Percentiles rank a stretch among this genome's conserved stretches.
phyloP scores from a whole-genome alignment of 164 flowering plant species.

The Santalum album region DNA sequence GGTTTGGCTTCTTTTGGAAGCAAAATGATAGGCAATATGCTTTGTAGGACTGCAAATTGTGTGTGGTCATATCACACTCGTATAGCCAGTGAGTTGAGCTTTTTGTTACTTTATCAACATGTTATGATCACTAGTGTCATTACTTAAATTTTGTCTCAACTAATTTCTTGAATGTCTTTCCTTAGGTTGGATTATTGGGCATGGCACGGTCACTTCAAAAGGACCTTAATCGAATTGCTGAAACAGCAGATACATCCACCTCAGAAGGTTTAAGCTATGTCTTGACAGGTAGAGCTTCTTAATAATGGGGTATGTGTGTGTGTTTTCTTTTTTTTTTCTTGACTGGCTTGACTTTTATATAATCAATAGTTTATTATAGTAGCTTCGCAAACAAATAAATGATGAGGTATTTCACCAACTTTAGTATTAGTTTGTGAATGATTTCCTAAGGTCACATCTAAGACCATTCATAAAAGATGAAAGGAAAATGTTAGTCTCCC shows the following conservation, averaged over 20 bases:
- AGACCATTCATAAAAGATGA: too few species aligned
- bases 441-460: too few species aligned
- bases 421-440: too few species aligned
- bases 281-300: slow-evolving; percentile 53
- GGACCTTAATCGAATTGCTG: slow-evolving; percentile 90
- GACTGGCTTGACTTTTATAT: background rate
- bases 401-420: background rate
- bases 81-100: too few species aligned
- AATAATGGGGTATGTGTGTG: too few species aligned
- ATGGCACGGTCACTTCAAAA: slow-evolving; percentile 71
- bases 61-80: too few species aligned
- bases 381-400: background rate
- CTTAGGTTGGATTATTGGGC: slow-evolving; percentile 88
- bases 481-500: too few species aligned
- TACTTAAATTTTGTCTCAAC: too few species aligned
- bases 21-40: too few species aligned
- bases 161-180: slow-evolving; percentile 2
- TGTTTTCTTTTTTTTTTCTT: background rate
- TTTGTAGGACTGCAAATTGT: too few species aligned
- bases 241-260: slow-evolving; percentile 77
- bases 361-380: background rate
- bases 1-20: background rate
- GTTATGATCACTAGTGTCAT: too few species aligned
- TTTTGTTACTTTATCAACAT: too few species aligned
- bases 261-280: slow-evolving; percentile 71